phyloP scores from a whole-genome alignment of 2,329 filamentous ascomycete species.

The Aspergillus nomiae region DNA sequence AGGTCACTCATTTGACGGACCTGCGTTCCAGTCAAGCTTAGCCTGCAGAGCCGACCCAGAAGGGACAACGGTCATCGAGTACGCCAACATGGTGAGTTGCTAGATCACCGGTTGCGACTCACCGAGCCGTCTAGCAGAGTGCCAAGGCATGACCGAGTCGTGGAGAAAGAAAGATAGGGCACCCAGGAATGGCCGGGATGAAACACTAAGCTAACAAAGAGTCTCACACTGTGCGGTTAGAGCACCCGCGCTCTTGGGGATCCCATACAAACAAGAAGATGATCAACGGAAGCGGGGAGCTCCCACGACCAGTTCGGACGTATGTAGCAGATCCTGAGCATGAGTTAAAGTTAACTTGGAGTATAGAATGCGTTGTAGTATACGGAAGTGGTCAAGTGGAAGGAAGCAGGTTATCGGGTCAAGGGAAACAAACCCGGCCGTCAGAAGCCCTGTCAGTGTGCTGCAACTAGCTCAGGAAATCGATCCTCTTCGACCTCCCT shows the following conservation, averaged over 20 bases:
- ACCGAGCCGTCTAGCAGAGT: constrained; percentile 19
- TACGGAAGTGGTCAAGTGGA: constrained; percentile 21
- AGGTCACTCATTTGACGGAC: constrained; percentile 26
- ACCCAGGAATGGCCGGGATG: constrained; percentile 14
- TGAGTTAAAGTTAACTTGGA: constrained; percentile 19
- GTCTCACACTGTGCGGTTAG: constrained; percentile 14
- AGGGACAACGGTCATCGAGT: constrained; percentile 7
- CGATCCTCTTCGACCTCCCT: neutral
- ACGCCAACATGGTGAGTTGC: constrained; percentile 17
- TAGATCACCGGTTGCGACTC: constrained; percentile 19
- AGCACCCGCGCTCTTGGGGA: constrained; percentile 15
- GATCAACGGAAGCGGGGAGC: constrained; percentile 18
- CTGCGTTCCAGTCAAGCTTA: constrained; percentile 28
- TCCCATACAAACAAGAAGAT: constrained; percentile 12
- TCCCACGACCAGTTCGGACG: constrained; percentile 21
- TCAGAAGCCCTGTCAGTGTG: constrained; percentile 13
- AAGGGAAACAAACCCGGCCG: constrained; percentile 24
- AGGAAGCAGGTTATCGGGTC: constrained; percentile 23
- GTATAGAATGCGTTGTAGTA: constrained; percentile 19
- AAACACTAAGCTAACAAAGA: constrained; percentile 23
- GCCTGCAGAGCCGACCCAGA: constrained; percentile 21
- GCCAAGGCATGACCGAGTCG: constrained; percentile 24
- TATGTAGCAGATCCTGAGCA: constrained; percentile 13
- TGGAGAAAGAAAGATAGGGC: constrained; percentile 16
- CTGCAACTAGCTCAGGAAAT: constrained; percentile 23